Evolutionary conservation across 768 basidiomycete genomes (phyloP).

Genomic region (Butyriboletus loyo): DNA sequence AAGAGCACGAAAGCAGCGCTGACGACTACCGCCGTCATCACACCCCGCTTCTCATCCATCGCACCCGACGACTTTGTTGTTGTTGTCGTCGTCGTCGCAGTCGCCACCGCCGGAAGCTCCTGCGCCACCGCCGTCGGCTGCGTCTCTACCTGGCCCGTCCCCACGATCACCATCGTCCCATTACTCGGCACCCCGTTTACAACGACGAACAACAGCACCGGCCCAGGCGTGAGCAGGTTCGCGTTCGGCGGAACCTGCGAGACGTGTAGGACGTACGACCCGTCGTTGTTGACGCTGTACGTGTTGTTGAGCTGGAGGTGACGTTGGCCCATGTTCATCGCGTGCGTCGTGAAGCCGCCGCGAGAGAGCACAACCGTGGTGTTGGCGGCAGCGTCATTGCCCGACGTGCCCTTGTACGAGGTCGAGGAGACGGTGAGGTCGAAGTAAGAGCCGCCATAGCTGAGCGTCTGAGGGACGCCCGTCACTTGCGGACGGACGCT

Average conservation of each 20-base stretch:
- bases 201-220: conserved; percentile 77
- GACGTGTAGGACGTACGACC: conserved; percentile 75
- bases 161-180: conserved; percentile 73
- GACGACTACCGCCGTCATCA: not conserved
- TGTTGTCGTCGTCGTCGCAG: not conserved
- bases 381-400: conserved; percentile 69
- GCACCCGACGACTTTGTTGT: not conserved
- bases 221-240: conserved; percentile 86
- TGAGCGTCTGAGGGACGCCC: conserved; percentile 68
- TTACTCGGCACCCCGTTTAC: conserved; percentile 83
- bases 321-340: conserved; percentile 87
- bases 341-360: conserved; percentile 83
- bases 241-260: conserved; percentile 82
- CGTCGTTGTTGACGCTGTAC: conserved; percentile 76
- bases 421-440: conserved; percentile 65
- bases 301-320: conserved; percentile 80
- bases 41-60: not conserved
- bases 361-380: conserved; percentile 77
- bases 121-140: conserved; percentile 53
- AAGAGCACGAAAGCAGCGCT: not conserved
- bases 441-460: conserved; percentile 82
- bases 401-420: conserved; percentile 58
- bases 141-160: conserved; percentile 70
- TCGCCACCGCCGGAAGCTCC: conserved; percentile 39
- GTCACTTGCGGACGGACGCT: conserved; percentile 62